Base-by-base conservation (phyloP, 805 yeast species). In the Pichia pseudocactophila region DNA sequence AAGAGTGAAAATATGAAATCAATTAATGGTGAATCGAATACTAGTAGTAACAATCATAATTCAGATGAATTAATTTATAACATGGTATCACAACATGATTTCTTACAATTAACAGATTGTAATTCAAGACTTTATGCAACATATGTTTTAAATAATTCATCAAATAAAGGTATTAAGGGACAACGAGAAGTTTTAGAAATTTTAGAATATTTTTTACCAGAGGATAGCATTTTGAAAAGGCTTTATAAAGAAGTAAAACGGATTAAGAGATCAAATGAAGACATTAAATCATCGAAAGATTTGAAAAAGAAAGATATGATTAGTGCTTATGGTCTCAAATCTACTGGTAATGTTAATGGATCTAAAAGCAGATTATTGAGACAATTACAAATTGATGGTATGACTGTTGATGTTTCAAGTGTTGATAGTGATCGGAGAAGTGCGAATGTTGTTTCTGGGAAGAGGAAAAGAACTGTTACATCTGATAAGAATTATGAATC, bases 51-150 rank as follows among this genome's bases (percentile, higher is more conserved):
- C 19, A 34, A 30, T 16, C 22, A 12, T 34, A 22, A 31, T 16
- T 15, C 27, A 13, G 34, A 27, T 17, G 25, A 22, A 8, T 8
- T 22, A 8, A 22, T 22, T 8, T 28, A 30, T 12, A 27, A 37
- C 6, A 25, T 43, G 25, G 26, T 43, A 12, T 39, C 46, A 17
- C 33, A 50, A 8, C 55, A 55, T 8, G 71, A 68, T 37, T 65
- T 68, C 42, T 42, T 37, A 10, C 31, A 51, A 11, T 49, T 62
- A 7, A 59, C 66, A 2, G 52, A 52, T 19, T 47, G 52, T 1
- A 51, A 51, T 34, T 58, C 64, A 11, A 53, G 50, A 27, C 35
- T 49, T 1, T 60, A 54, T 45, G 55, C 53, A 20, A 47, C 48
- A 8, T 48, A 45, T 33, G 56, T 61, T 28, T 20, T 47, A 36